Evolutionary conservation across 176 grass and related monocot genomes (phyloP), one percentile per base, ranked within the genome.

Genomic region (Zoysia pacifica): DNA sequence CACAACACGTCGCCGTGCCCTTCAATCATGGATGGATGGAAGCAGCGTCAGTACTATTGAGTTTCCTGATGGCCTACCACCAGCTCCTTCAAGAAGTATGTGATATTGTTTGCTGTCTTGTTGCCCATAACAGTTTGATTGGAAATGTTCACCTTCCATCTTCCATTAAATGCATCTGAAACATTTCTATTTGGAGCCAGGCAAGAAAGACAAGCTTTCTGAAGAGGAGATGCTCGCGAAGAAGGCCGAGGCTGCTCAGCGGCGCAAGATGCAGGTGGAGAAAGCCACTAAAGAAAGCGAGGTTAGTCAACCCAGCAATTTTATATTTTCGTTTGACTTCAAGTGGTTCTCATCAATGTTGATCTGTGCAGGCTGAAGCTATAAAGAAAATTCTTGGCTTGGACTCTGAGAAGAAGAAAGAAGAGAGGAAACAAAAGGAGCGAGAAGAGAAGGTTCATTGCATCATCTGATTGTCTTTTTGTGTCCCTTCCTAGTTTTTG

Each of bases 361-460:
- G 2, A 81, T 40, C 47, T 52, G 40, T 50, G 49, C 87, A 99
- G 96, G 90, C 88, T 70, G 96, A 99, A 70, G 96, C 93, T 62
- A 93, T 93, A 81, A 93, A 88, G 72, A 95, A 95, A 87, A 95
- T 99, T 84, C 76, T 95, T 76, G 96, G 96, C 77, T 74, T 93
- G 65, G 96, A 99, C 65, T 89, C 92, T 13, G 90, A 91, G 49
- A 95, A 91, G 67, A 99, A 99, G 79, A 99, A 93, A 79, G 90
- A 99, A 93, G 96, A 99, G 81, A 93, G 86, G 86, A 99, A 95
- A 73, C 92, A 93, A 63, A 99, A 93, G 74, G 93, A 99, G 79
- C 88, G 68, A 15, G 90, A 95, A 82, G 88, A 91, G 52, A 95
- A 86, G 91, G 96, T 91, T 11, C 2, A 47, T 51, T 59, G 74